phyloP scores from a whole-genome alignment of 257 asterid species.

The Jasminum sambac region DNA sequence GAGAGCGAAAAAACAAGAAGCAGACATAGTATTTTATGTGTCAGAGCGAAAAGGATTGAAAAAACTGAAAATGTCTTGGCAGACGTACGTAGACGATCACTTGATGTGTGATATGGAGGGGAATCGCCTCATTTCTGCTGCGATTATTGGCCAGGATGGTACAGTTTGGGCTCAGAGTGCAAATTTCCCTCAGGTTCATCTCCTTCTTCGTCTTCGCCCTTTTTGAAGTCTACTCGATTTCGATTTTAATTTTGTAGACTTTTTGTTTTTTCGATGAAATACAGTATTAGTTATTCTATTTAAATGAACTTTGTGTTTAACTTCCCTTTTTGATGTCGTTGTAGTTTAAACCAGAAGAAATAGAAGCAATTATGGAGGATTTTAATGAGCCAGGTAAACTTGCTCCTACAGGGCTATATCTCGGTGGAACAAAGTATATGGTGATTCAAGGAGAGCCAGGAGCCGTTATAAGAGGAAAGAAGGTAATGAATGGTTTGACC shows the following conservation, averaged over 20 bases:
- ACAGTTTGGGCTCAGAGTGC: not conserved
- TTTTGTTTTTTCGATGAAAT: not conserved
- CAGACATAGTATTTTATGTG: not conserved
- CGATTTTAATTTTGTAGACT: not conserved
- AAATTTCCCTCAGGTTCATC: not conserved
- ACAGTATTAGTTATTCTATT: not conserved
- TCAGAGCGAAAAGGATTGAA: not conserved
- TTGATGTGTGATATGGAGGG: constrained; percentile 10
- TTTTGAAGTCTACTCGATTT: not conserved
- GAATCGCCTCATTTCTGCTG: constrained; percentile 3
- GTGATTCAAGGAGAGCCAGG: constrained; percentile 54
- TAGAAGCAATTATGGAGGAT: constrained; percentile 41
- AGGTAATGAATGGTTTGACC: constrained; percentile 25
- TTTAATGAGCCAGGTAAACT: constrained; percentile 51
- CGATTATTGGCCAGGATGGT: constrained; percentile 3
- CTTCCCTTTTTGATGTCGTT: not conserved
- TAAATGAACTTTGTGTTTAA: not conserved
- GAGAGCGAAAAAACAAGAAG: not conserved
- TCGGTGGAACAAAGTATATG: constrained; percentile 48
- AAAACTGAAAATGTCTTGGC: constrained; percentile 4
- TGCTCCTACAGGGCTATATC: constrained; percentile 47
- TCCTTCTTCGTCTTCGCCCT: not conserved
- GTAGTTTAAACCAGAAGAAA: constrained; percentile 47
- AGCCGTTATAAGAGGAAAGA: constrained; percentile 45
- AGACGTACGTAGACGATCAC: not conserved